These are phyloP conservation scores for Chaetomium sp. DNA, from an alignment of 2,329 filamentous ascomycete genomes.

Conservation along the genomic window DNA sequence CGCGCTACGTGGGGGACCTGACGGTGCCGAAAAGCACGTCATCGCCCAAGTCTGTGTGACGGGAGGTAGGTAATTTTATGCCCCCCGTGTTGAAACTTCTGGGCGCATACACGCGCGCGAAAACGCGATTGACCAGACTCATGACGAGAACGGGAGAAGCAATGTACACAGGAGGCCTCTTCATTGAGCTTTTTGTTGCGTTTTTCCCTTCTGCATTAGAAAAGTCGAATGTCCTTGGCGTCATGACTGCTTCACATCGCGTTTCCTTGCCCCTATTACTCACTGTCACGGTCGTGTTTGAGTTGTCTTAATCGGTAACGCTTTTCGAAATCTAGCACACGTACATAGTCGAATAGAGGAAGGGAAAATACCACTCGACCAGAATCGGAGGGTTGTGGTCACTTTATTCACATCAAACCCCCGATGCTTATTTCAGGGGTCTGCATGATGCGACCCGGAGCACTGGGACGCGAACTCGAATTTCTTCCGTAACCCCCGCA, in stretches of 20 bases:
- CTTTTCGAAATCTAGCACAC: not conserved
- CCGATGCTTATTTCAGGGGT: not conserved
- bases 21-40: not conserved
- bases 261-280: not conserved
- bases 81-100: not conserved
- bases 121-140: not conserved
- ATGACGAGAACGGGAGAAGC: not conserved
- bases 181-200: not conserved
- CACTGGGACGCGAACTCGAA: not conserved
- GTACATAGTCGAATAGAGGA: not conserved
- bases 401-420: not conserved
- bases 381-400: not conserved
- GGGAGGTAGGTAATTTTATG: not conserved
- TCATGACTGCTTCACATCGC: too few species aligned
- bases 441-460: not conserved
- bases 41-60: not conserved
- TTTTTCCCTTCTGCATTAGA: too few species aligned
- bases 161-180: not conserved
- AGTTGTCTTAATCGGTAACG: not conserved
- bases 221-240: too few species aligned
- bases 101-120: not conserved
- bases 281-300: not conserved
- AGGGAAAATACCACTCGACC: not conserved
- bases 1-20: not conserved
- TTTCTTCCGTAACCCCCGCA: not conserved